A percentile compares a stretch with the other conserved stretches of the same genome.
Evolutionary conservation across 2,329 filamentous ascomycete genomes (phyloP).

Genomic region (Aspergillus cejpii): DNA sequence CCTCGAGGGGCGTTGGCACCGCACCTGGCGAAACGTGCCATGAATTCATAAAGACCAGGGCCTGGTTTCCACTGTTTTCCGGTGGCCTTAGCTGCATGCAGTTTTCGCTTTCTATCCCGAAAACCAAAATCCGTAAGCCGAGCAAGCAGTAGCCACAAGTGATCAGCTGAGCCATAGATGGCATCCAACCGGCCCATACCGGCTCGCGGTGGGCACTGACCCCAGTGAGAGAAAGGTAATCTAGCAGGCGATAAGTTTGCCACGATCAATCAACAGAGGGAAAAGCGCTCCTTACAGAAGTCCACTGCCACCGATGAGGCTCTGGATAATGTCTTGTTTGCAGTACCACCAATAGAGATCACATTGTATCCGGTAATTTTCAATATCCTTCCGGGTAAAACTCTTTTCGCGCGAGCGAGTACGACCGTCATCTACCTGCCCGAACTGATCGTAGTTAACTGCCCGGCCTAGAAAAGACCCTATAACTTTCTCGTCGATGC

Average conservation of each 20-base stretch:
- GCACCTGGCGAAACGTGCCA: conserved; percentile 25
- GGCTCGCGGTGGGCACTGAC: conserved; percentile 79
- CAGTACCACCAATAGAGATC: conserved; percentile 95
- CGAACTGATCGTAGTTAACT: conserved; percentile 54
- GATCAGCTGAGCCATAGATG: conserved; percentile 82
- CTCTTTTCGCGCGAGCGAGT: conserved; percentile 24
- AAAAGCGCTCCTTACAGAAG: conserved; percentile 61
- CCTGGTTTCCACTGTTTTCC: conserved; percentile 52
- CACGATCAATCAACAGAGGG: background rate
- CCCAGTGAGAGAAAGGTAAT: conserved; percentile 72
- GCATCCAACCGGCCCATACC: conserved; percentile 70
- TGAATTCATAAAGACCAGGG: conserved; percentile 42
- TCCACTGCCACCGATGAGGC: conserved; percentile 75
- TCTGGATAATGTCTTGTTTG: conserved; percentile 90
- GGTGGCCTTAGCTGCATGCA: conserved; percentile 56
- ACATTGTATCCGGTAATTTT: conserved; percentile 70
- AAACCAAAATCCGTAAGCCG: conserved; percentile 72
- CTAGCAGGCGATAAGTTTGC: conserved; percentile 42
- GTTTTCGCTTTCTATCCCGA: conserved; percentile 70
- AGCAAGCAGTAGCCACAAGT: conserved; percentile 73
- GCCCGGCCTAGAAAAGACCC: conserved; percentile 52
- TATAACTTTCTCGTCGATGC: conserved; percentile 53
- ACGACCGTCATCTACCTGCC: conserved; percentile 40
- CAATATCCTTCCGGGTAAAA: conserved; percentile 56
- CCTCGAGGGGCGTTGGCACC: conserved; percentile 8